Conservation (phyloP, 495 filamentous ascomycete species). For the Cairneyella variabilis region DNA sequence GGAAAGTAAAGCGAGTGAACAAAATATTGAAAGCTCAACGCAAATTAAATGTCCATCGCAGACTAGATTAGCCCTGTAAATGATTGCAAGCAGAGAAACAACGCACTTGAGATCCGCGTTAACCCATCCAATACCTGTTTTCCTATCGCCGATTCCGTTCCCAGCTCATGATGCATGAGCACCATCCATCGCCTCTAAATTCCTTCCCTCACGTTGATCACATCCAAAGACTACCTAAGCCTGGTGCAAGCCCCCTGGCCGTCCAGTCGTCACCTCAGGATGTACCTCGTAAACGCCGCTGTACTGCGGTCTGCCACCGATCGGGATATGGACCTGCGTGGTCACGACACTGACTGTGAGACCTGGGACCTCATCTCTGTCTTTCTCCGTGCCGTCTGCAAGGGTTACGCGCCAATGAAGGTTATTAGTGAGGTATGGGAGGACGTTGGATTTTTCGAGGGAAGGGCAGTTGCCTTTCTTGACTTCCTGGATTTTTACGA, state of each 20-base stretch:
- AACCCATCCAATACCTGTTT: no score
- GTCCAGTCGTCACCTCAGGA: constrained; percentile 34
- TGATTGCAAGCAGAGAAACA: no score
- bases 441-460: constrained; percentile 31
- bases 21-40: no score
- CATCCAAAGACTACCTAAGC: background rate
- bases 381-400: constrained; percentile 31
- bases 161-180: no score
- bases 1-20: no score
- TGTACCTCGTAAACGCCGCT: constrained; percentile 31
- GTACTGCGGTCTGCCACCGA: constrained; percentile 28
- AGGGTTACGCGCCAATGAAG: constrained; percentile 34
- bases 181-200: no score
- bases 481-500: constrained; percentile 27
- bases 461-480: constrained; percentile 26
- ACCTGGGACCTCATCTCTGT: constrained; percentile 28
- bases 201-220: no score
- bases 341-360: constrained; percentile 34
- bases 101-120: no score
- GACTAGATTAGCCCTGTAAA: no score
- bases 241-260: constrained; percentile 24
- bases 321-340: constrained; percentile 29
- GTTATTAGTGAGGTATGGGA: constrained; percentile 32
- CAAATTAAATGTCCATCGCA: no score
- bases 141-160: no score